Base-by-base conservation (phyloP, 306 rosid genomes). In the Erythrophleum fordii region DNA sequence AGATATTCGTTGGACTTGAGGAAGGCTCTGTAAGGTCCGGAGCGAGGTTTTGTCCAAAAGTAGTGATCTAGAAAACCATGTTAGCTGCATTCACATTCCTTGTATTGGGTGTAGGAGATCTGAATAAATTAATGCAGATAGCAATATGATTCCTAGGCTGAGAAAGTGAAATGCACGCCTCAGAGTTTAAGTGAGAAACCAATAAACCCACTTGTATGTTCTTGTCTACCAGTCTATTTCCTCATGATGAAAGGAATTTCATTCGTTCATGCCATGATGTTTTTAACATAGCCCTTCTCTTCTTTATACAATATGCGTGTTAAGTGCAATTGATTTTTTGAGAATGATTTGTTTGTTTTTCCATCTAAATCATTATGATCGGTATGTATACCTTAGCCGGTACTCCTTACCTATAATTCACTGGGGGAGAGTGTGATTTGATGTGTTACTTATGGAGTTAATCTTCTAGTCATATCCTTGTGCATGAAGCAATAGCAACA, bases 401-500 rank as follows among this genome's bases (percentile, higher is more conserved):
- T 65, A 10, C 25, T 35, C 28, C 74, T 44, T 45, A 13, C 56
- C 8, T 45, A 8, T 44, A 5, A 17, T 45, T 23, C 56, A 2
- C 1, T 13, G 11, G 51, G 28, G 26, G 39, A 12, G 11, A 58
- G 8, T 39, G 28, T 62, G 48, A 26, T 70, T 52, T 49, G 35
- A 31, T 46, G 67, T 44, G 31, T 75, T 77, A 34, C 18, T 10
- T 20, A 20, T 37, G 51, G 72, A 66, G 11, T 66, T 18, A 52
- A 28, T 76, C 48, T 72, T 66, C 77, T 55, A 51, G 75, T 62
- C 69, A 62, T 60, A 56, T 83, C 72, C 59, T 44, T 81, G 51
- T 48, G 73, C 65, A 20, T 78, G 42, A 79, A 22, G 34, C 22
- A 37, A 49, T 62, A 34, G 39, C 52, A 17, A n/a, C n/a, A n/a